Evolutionary conservation across 768 basidiomycete genomes (phyloP).

Genomic region (Trametes elegans): DNA sequence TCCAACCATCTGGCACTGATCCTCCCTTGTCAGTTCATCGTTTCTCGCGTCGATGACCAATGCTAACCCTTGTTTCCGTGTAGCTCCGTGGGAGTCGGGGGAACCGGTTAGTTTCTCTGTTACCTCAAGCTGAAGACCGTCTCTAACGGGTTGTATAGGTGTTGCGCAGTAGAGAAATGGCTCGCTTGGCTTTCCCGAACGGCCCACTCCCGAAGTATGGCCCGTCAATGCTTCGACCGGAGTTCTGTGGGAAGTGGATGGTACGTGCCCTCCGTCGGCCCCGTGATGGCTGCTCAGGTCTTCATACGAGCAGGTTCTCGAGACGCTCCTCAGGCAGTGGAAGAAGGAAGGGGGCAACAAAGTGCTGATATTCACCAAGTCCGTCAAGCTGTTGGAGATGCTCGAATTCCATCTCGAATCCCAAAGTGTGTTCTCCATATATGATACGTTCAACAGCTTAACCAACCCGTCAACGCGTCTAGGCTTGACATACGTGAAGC

Average conservation of each 20-base stretch:
- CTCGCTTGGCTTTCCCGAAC: conserved; percentile 63
- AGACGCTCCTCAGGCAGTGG: conserved; percentile 64
- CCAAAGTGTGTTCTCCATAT: conserved; percentile 50
- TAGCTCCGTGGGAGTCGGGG: conserved; percentile 64
- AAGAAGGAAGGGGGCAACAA: conserved; percentile 70
- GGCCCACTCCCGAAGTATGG: conserved; percentile 56
- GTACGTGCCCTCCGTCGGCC: conserved; percentile 33
- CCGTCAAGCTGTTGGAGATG: conserved; percentile 87
- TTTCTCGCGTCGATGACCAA: background rate
- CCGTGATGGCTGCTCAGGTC: background rate
- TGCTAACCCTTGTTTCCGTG: background rate
- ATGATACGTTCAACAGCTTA: too few species aligned
- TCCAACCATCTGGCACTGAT: conserved; percentile 89
- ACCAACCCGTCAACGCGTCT: too few species aligned
- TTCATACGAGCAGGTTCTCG: conserved; percentile 49
- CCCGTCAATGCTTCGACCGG: conserved; percentile 57
- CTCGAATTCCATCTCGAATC: conserved; percentile 70
- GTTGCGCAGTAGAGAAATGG: conserved; percentile 58
- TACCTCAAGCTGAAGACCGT: background rate
- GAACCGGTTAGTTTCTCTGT: conserved; percentile 53
- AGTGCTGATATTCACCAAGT: conserved; percentile 91
- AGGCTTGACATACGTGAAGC: conserved; percentile 63
- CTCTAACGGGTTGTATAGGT: conserved; percentile 29
- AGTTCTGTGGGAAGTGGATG: conserved; percentile 83
- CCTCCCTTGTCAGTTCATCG: conserved; percentile 59